Evolutionary conservation across 345 rosid species (phyloP), one percentile per base, ranked within the genome.

Genomic region (Rhodamnia argentea): DNA sequence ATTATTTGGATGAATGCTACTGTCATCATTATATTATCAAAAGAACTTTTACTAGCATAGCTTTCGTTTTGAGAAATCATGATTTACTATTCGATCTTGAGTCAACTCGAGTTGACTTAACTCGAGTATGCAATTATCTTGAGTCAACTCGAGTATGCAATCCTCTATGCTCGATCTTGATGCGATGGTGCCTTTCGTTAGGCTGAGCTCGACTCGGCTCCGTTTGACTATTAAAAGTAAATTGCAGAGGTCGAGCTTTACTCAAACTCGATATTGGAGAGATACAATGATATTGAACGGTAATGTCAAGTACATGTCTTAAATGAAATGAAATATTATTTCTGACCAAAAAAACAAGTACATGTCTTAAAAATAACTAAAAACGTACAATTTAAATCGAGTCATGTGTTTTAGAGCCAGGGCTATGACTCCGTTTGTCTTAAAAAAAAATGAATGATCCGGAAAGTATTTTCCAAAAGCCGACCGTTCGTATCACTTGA

Each of bases 221-320:
- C 42, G 7, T 40, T 1, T 0, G 0, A 32, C 22, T 64, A 29
- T 29, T 64, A 5, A 29, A 32, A 64, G 32, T 29, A 64, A 32
- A 64, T 64, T 32, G 3, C 6, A 32, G 0, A 32, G 0, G 44
- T 32, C 12, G 44, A 29, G 23, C 76, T 64, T 0, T 7, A 3
- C 75, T 15, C 40, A 7, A 62, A 2, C 76, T 29, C 23, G 16
- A 32, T 64, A 16, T 29, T 29, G 7, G 23, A 64, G 29, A 32
- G 20, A 29, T 64, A 29, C 0, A 0, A 32, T 8, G 44, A 64
- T 16, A 64, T 64, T 32, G 44, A 5, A 29, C 10, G 37, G 3
- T 64, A 16, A 64, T 32, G 24, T 32, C 24, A 18, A 64, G 78
- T 64, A 64, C 44, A 9, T 32, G 40, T 64, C 6, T 64, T 3